Evolutionary conservation across 2,329 filamentous ascomycete species (phyloP).

Genomic region (Calonectria hawksworthii): DNA sequence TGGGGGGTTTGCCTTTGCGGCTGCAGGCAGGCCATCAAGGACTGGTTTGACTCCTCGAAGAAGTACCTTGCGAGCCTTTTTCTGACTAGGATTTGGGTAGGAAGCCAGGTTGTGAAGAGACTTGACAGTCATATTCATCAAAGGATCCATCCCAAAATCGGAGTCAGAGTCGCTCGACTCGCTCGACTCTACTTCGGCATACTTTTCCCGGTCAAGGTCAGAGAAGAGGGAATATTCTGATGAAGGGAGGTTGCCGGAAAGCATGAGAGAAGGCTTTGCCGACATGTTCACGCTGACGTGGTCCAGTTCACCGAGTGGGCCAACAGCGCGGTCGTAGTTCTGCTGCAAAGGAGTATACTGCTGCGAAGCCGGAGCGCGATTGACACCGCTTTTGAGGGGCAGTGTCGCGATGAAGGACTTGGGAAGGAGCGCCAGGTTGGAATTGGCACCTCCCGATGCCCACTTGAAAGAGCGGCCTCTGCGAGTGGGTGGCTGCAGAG

Average conservation of each 20-base stretch:
- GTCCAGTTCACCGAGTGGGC: conserved; percentile 51
- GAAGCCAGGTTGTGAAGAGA: conserved; percentile 68
- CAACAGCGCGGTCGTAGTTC: conserved; percentile 66
- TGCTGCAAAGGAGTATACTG: conserved; percentile 68
- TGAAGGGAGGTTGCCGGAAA: conserved; percentile 44
- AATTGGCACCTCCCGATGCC: conserved; percentile 46
- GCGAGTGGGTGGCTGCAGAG: conserved; percentile 65
- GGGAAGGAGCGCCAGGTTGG: conserved; percentile 53
- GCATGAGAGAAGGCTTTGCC: conserved; percentile 42
- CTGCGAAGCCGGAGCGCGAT: conserved; percentile 41
- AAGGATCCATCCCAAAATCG: conserved; percentile 47
- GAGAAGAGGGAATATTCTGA: conserved; percentile 37
- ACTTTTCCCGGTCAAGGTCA: conserved; percentile 32
- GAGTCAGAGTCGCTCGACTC: conserved; percentile 49
- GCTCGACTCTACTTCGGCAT: conserved; percentile 41
- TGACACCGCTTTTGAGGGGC: conserved; percentile 45
- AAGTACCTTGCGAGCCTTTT: conserved; percentile 63
- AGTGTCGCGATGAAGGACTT: conserved; percentile 54
- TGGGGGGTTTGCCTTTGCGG: conserved; percentile 28
- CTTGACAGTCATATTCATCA: conserved; percentile 60
- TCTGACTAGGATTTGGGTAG: conserved; percentile 68
- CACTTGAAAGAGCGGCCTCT: conserved; percentile 63
- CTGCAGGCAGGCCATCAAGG: conserved; percentile 28
- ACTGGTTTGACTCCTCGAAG: conserved; percentile 48
- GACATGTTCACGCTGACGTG: conserved; percentile 46